These are phyloP conservation scores for Phytophthora sojae DNA, from an alignment of 352 stramenopile species.

Conservation along the genomic window DNA sequence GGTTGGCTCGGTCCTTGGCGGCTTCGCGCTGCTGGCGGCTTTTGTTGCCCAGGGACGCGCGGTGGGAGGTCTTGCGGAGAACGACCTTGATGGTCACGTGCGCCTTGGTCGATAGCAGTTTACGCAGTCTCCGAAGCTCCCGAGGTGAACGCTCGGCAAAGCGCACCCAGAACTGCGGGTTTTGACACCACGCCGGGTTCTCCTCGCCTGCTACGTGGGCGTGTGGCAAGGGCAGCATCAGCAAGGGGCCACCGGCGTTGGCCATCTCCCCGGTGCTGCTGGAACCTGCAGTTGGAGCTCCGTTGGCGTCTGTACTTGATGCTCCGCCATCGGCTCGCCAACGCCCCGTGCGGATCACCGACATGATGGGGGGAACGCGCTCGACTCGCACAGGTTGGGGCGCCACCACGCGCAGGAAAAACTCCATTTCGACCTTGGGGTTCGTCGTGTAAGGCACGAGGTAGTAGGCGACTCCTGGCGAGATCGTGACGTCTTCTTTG, in stretches of 20 bases:
- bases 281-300: slow-evolving; percentile 33
- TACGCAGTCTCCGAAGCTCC: slow-evolving; percentile 23
- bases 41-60: slow-evolving; percentile 47
- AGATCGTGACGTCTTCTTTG: slow-evolving; percentile 76
- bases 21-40: slow-evolving; percentile 58
- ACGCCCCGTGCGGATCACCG: slow-evolving; percentile 68
- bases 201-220: slow-evolving; percentile 50
- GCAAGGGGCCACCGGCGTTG: slow-evolving; percentile 80
- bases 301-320: slow-evolving; percentile 42
- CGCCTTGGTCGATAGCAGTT: slow-evolving; percentile 41
- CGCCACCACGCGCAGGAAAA: slow-evolving; percentile 90
- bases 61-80: slow-evolving; percentile 74
- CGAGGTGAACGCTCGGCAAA: slow-evolving; percentile 43
- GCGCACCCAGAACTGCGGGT: slow-evolving; percentile 90
- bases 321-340: slow-evolving; percentile 55
- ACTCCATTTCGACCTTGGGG: slow-evolving; percentile 89
- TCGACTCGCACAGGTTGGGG: slow-evolving; percentile 78
- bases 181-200: slow-evolving; percentile 85
- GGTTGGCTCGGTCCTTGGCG: slow-evolving; percentile 65
- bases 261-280: slow-evolving; percentile 57
- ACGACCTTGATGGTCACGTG: slow-evolving; percentile 79
- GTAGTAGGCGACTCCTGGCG: slow-evolving; percentile 78
- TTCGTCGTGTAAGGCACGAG: slow-evolving; percentile 87
- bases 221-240: slow-evolving; percentile 43
- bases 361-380: slow-evolving; percentile 70